Conservation (phyloP, 2,329 filamentous ascomycete genomes). For the Aspergillus sp. region DNA sequence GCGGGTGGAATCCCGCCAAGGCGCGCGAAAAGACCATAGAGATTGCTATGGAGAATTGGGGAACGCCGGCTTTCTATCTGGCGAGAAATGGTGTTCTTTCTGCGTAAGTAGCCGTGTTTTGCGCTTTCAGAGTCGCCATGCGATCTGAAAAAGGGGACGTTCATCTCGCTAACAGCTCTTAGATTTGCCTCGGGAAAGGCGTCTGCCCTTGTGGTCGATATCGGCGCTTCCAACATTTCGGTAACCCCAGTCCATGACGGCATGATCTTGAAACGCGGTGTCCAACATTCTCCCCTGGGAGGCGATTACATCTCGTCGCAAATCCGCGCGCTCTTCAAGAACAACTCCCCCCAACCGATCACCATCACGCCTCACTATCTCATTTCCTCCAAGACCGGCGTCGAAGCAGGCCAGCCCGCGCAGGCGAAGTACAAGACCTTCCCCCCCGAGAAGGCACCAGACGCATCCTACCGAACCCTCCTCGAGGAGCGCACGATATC, state of each 20-base stretch:
- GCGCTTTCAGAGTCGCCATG: not conserved
- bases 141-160: not conserved
- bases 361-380: constrained; percentile 78
- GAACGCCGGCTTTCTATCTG: constrained; percentile 88
- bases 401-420: constrained; percentile 75
- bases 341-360: constrained; percentile 59
- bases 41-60: constrained; percentile 96
- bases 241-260: constrained; percentile 91
- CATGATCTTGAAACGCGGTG: constrained; percentile 83
- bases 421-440: constrained; percentile 71
- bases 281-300: constrained; percentile 76
- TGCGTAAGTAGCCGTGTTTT: constrained; percentile 45
- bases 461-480: constrained; percentile 67
- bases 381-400: constrained; percentile 77
- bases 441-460: constrained; percentile 49
- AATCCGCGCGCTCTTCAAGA: constrained; percentile 71
- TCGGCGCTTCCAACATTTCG: constrained; percentile 80
- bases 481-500: constrained; percentile 90
- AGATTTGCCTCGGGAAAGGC: constrained; percentile 86
- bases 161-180: not conserved
- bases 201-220: constrained; percentile 84
- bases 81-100: constrained; percentile 82
- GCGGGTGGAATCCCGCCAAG: constrained; percentile 84
- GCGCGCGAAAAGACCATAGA: constrained; percentile 90
- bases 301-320: constrained; percentile 88